These are phyloP conservation scores for Acanthamoeba triangularis DNA, from an alignment of 208 protist genomes.

Conservation along the genomic window DNA sequence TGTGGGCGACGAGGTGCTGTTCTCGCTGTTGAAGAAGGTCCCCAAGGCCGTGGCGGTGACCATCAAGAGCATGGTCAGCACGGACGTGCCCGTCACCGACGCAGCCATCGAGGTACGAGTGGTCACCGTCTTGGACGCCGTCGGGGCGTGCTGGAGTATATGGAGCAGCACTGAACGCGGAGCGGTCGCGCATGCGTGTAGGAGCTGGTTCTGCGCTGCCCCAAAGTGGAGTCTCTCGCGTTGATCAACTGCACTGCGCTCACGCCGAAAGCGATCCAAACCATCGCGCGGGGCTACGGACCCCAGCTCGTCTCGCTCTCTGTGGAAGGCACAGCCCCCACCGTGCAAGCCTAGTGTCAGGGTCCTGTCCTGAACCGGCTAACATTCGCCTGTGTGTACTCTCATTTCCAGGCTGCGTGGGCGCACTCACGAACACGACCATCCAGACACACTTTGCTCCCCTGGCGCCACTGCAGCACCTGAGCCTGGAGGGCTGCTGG, in stretches of 20 bases:
- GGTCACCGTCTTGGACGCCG: too few relatives aligned
- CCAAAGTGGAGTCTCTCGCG: neutral
- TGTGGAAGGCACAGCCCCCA: neutral
- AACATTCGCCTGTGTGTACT: neutral
- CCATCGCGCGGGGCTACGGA: neutral
- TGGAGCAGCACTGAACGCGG: too few relatives aligned
- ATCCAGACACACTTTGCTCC: neutral
- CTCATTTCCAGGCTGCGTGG: neutral
- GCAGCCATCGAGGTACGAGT: neutral
- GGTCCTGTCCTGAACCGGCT: too few relatives aligned
- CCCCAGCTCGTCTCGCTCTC: neutral
- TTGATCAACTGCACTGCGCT: neutral
- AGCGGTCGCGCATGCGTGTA: too few relatives aligned
- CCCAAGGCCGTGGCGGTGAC: neutral
- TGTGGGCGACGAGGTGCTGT: neutral
- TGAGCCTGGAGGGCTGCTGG: constrained; percentile 23
- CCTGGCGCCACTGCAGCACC: neutral
- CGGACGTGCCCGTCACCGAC: neutral
- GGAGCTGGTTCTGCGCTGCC: neutral
- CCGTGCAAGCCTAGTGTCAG: too few relatives aligned
- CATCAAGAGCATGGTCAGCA: neutral
- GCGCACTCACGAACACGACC: neutral
- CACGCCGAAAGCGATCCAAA: neutral
- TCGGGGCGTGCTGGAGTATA: too few relatives aligned
- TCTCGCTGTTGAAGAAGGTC: neutral